Conservation (phyloP, 2,329 filamentous ascomycete species). For the Pyrenophora teres region DNA sequence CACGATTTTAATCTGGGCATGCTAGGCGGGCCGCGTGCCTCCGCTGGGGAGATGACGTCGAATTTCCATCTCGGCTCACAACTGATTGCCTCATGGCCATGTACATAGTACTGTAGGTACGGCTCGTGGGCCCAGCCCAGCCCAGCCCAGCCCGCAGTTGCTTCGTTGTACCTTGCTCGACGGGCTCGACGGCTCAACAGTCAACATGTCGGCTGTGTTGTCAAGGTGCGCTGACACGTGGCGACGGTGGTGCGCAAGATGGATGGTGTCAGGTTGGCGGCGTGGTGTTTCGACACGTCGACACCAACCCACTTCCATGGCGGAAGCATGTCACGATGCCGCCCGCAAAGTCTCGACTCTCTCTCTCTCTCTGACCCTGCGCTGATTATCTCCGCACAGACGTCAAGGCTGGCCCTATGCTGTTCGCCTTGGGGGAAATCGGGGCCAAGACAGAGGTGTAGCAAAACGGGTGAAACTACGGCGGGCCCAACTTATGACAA, state of each 20-base stretch:
- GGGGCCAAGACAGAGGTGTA: constrained; percentile 21
- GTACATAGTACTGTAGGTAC: too few species aligned
- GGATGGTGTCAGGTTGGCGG: constrained; percentile 19
- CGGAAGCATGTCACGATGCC: constrained; percentile 19
- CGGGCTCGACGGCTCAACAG: constrained; percentile 6
- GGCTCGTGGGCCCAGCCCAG: too few species aligned
- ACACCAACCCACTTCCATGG: constrained; percentile 11
- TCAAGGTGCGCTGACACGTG: constrained; percentile 19
- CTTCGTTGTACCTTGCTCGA: constrained; percentile 4
- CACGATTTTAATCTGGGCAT: constrained; percentile 7
- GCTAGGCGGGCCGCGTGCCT: constrained; percentile 8
- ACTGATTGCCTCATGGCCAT: constrained; percentile 1
- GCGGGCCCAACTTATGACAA: constrained; percentile 20
- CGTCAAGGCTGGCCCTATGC: constrained; percentile 16
- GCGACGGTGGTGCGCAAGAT: constrained; percentile 8
- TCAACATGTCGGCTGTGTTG: constrained; percentile 3
- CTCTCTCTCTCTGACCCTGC: constrained; percentile 11
- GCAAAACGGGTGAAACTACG: constrained; percentile 23
- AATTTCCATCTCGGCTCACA: constrained; percentile 8
- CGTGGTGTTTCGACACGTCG: constrained; percentile 6
- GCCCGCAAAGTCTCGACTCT: constrained; percentile 29
- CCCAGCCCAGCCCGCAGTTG: neutral
- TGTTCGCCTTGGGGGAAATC: neutral
- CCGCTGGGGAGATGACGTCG: constrained; percentile 28
- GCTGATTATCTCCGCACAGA: constrained; percentile 18